phyloP scores from a whole-genome alignment of 208 protist genomes.

The Borovskyia barvae region DNA sequence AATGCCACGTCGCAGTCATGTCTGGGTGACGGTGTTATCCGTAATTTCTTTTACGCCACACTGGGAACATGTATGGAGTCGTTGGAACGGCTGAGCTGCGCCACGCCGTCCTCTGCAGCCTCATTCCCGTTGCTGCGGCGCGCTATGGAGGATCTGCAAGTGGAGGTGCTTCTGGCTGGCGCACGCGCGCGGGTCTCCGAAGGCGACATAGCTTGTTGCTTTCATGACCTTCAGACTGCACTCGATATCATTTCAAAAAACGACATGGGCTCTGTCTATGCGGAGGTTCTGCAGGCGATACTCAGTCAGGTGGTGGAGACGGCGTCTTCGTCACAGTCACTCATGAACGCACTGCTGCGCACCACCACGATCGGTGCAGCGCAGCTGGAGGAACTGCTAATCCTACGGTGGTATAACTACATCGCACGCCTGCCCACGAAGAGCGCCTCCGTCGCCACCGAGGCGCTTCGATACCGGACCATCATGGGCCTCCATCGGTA shows the following conservation, averaged over 20 bases:
- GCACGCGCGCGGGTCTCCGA: constrained; percentile 37
- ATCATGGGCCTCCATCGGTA: constrained; percentile 70
- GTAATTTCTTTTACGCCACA: constrained; percentile 25
- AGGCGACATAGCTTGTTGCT: constrained; percentile 35
- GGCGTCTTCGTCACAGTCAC: constrained; percentile 42
- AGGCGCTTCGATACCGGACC: constrained; percentile 49
- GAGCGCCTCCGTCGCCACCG: constrained; percentile 37
- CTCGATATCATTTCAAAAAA: constrained; percentile 34
- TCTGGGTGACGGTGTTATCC: constrained; percentile 20
- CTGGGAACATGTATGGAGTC: constrained; percentile 12
- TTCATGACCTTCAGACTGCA: constrained; percentile 56
- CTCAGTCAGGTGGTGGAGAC: constrained; percentile 34
- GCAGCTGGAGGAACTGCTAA: constrained; percentile 43
- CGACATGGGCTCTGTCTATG: constrained; percentile 24
- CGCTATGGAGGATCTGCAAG: constrained; percentile 60
- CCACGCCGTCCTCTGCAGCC: neutral
- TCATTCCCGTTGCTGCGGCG: constrained; percentile 20
- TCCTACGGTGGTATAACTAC: constrained; percentile 59
- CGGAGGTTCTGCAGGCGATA: constrained; percentile 34
- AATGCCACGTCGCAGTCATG: constrained; percentile 6
- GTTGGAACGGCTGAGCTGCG: constrained; percentile 8
- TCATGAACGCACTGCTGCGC: constrained; percentile 37
- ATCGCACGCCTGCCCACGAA: constrained; percentile 64
- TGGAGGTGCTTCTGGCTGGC: constrained; percentile 59
- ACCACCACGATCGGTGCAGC: constrained; percentile 26